Percentiles rank a stretch among this genome's conserved stretches.
Conservation (phyloP, 1,284 basidiomycete species). For the Baeospora myosura region DNA sequence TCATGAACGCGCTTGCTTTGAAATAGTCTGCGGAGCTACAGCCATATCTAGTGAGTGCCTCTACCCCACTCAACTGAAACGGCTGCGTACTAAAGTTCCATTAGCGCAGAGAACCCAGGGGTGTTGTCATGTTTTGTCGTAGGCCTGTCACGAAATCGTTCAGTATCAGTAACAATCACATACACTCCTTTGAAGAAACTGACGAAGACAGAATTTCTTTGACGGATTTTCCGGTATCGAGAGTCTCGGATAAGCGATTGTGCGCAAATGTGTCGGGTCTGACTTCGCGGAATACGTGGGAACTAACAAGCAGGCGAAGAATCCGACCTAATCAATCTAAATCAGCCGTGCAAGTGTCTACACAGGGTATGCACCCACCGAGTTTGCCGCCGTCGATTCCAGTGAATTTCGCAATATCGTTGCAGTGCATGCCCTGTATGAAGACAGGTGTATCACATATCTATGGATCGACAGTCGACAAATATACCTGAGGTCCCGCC, state of each 20-base stretch:
- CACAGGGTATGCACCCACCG: slow-evolving; percentile 2
- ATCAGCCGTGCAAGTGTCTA: not conserved
- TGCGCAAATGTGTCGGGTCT: slow-evolving; percentile 20
- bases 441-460: not conserved
- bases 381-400: slow-evolving; percentile 8
- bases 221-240: slow-evolving; percentile 14
- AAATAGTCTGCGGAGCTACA: slow-evolving; percentile 25
- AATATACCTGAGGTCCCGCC: slow-evolving; percentile 5
- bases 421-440: slow-evolving; percentile 7
- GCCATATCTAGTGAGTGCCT: not conserved
- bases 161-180: not conserved
- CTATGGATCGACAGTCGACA: not conserved
- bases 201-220: slow-evolving; percentile 10
- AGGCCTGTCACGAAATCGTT: slow-evolving; percentile 9
- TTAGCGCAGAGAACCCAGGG: slow-evolving; percentile 16
- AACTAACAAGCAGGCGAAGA: slow-evolving; percentile 5
- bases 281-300: slow-evolving; percentile 22
- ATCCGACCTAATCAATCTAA: not conserved
- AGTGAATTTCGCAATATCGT: slow-evolving; percentile 3
- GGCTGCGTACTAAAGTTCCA: slow-evolving; percentile 10
- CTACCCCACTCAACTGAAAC: not conserved
- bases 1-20: slow-evolving; percentile 18
- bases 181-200: not conserved
- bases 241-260: slow-evolving; percentile 14
- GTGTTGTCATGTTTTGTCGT: slow-evolving; percentile 21